phyloP scores from a whole-genome alignment of 192 early-diverging fungal genomes.

The Coemansia sp. region DNA sequence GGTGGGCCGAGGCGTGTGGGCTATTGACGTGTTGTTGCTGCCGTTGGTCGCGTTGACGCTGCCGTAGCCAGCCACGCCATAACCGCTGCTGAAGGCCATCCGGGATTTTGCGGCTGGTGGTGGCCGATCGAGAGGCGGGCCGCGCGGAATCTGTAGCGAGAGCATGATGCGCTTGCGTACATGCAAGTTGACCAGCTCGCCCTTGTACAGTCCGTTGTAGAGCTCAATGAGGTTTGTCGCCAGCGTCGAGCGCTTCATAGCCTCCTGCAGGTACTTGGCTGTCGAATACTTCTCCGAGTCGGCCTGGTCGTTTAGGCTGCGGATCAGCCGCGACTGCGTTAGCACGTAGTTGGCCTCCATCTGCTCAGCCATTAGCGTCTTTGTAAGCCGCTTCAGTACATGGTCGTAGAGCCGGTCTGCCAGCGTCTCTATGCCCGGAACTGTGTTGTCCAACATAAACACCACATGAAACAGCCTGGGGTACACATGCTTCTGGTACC shows the following conservation, averaged over 20 bases:
- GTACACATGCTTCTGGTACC: constrained; percentile 41
- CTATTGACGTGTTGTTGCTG: constrained; percentile 23
- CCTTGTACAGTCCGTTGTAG: constrained; percentile 46
- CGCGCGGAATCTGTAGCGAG: constrained; percentile 51
- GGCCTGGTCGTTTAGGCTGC: constrained; percentile 43
- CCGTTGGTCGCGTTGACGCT: constrained; percentile 9
- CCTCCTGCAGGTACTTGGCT: constrained; percentile 29
- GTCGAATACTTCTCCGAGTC: constrained; percentile 20
- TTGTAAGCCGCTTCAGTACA: constrained; percentile 45
- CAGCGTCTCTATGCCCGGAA: constrained; percentile 31
- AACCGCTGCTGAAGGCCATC: constrained; percentile 13
- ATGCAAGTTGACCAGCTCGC: constrained; percentile 41
- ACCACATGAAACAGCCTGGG: constrained; percentile 46
- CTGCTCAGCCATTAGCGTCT: constrained; percentile 53
- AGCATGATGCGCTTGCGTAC: constrained; percentile 49
- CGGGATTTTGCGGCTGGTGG: constrained; percentile 20
- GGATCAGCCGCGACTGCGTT: constrained; percentile 45
- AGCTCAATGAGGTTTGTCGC: constrained; percentile 40
- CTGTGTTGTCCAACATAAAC: constrained; percentile 54
- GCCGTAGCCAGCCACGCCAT: constrained; percentile 6
- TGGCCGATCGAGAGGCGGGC: constrained; percentile 37
- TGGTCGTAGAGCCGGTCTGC: constrained; percentile 50
- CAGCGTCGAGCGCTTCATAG: constrained; percentile 24
- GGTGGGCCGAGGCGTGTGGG: constrained; percentile 38
- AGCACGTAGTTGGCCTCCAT: constrained; percentile 49